Conservation (phyloP, 2,329 filamentous ascomycete genomes). For the Fragosphaeria purpurea region DNA sequence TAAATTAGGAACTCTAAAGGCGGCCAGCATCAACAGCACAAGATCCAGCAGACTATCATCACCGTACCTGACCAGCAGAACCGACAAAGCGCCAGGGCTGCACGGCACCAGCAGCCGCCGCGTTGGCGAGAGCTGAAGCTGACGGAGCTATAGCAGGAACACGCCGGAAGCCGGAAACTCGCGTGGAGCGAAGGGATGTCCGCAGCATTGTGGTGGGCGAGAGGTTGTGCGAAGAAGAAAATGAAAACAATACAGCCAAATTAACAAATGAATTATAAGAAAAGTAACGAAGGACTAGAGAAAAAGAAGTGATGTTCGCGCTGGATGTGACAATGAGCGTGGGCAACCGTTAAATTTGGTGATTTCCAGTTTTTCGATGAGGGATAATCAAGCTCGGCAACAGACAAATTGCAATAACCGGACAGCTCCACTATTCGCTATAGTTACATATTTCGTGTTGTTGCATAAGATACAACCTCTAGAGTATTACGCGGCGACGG, state of each 20-base stretch:
- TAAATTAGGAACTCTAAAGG: not conserved
- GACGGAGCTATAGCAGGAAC: slow-evolving; percentile 20
- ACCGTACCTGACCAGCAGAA: slow-evolving; percentile 8
- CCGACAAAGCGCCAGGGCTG: slow-evolving; percentile 47
- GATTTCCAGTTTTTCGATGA: too few relatives aligned
- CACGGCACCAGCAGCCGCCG: slow-evolving; percentile 33
- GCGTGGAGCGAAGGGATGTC: slow-evolving; percentile 56
- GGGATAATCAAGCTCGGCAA: too few relatives aligned
- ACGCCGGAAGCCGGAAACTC: slow-evolving; percentile 46
- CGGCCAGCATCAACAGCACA: too few relatives aligned
- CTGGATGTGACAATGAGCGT: not conserved
- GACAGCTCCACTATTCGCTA: too few relatives aligned
- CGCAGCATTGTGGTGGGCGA: slow-evolving; percentile 53
- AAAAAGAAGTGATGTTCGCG: not conserved
- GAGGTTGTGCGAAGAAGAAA: slow-evolving; percentile 18
- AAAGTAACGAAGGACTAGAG: not conserved
- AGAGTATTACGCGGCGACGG: too few relatives aligned
- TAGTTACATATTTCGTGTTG: too few relatives aligned
- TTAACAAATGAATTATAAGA: slow-evolving; percentile 1
- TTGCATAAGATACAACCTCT: too few relatives aligned
- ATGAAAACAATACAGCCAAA: not conserved
- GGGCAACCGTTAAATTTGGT: too few relatives aligned
- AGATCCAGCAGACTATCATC: not conserved
- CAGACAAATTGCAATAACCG: too few relatives aligned
- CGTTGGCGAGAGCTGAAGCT: slow-evolving; percentile 28